Base-by-base conservation (phyloP, 352 stramenopile species). In the Phytophthora pistaciae region DNA sequence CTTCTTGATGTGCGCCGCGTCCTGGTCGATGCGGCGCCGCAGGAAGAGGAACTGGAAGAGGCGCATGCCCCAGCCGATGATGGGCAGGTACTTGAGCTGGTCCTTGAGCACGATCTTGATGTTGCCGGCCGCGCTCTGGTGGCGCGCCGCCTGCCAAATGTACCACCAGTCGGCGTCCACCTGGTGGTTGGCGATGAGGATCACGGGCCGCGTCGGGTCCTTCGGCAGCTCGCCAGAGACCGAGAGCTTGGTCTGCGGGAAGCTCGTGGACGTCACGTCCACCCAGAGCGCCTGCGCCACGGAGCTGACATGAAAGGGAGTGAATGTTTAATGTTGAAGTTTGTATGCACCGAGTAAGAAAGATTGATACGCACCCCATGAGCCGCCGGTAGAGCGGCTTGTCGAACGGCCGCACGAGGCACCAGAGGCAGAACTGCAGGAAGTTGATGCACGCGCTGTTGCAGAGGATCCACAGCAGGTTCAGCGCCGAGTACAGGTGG, bases 91-190 rank as follows among this genome's bases (percentile, higher is more conserved):
- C 75, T 96, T 96, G 66, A 97, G 87, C 72, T 96, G 87, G 53
- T 96, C 85, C 78, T 98, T 98, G 25, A 98, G 85, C 60, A 97
- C 93, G 64, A 98, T 96, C 80, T 98, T 98, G 60, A 97, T 79
- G 78, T 96, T 93, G 10, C 91, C 91, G 7, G 90, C 85, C 25
- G 84, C 85, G 0, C 83, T 59, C 27, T 83, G 62, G 18, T 80
- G 63, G 7, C 88, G 87, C 66, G 91, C 84, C 29, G 92, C 84
- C 68, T 96, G 87, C 87, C 94, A 98, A 52, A 98, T 85, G 72
- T 95, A 98, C 94, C 93, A 98, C 82, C 93, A 98, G 80, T 99
- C 96, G 11, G 85, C 91, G 74, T 98, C 91, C 38, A 96, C 84
- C 52, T 98, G 82, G 78, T 98, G 94, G 79, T 98, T 98, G 8